phyloP scores from a whole-genome alignment of 2,329 filamentous ascomycete species.

The Tolypocladium tropicale region DNA sequence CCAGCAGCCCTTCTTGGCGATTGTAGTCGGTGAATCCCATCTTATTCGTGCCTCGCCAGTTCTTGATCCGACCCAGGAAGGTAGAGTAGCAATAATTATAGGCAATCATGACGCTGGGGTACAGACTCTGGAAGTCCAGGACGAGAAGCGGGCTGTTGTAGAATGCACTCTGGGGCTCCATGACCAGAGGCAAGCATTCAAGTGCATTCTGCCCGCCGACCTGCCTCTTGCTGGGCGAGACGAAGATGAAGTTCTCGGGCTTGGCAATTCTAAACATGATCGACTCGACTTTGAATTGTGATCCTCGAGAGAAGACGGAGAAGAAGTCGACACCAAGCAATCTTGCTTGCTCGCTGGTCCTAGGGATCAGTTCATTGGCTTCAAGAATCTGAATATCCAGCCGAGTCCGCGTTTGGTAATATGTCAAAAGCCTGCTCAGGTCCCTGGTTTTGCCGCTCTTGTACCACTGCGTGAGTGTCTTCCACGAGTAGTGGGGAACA shows the following conservation, averaged over 20 bases:
- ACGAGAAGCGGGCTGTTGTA: constrained; percentile 86
- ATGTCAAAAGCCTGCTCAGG: constrained; percentile 63
- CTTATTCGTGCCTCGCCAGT: constrained; percentile 87
- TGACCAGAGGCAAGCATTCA: constrained; percentile 88
- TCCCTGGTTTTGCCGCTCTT: constrained; percentile 56
- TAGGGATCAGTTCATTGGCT: constrained; percentile 74
- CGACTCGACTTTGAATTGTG: constrained; percentile 97
- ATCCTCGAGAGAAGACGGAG: constrained; percentile 87
- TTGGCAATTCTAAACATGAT: constrained; percentile 98
- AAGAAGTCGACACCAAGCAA: constrained; percentile 93
- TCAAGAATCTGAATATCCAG: constrained; percentile 88
- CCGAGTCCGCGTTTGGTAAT: constrained; percentile 66
- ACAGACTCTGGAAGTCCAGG: constrained; percentile 90
- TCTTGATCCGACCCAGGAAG: constrained; percentile 74
- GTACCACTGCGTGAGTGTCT: constrained; percentile 76
- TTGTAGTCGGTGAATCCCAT: constrained; percentile 89
- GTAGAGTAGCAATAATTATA: constrained; percentile 99
- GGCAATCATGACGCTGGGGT: constrained; percentile 97
- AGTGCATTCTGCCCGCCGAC: constrained; percentile 90
- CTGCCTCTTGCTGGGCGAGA: constrained; percentile 84
- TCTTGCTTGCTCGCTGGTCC: constrained; percentile 90
- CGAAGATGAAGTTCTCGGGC: constrained; percentile 83
- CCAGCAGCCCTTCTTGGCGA: constrained; percentile 63
- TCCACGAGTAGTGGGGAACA: constrained; percentile 78
- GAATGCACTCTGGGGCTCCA: constrained; percentile 94